phyloP scores from a whole-genome alignment of 129 eudicot genomes.

The Apium graveolens region DNA sequence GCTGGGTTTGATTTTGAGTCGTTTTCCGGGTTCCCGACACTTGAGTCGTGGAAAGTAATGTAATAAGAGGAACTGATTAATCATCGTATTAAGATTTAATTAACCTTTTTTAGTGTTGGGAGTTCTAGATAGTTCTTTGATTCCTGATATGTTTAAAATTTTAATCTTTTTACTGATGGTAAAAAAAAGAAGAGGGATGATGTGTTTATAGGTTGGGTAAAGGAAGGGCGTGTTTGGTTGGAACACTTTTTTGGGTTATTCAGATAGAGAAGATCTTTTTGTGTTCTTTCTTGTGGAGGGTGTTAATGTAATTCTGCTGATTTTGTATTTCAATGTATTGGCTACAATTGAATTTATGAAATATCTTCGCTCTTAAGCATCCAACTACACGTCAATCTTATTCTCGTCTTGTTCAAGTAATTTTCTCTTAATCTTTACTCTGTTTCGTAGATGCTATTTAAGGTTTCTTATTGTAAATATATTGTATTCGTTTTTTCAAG shows the following conservation, averaged over 20 bases:
- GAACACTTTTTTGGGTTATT: not conserved
- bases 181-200: not conserved
- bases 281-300: slow-evolving; percentile 6
- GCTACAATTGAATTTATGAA: not conserved
- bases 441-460: not conserved
- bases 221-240: slow-evolving; percentile 9
- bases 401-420: not conserved
- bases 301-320: not conserved
- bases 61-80: not conserved
- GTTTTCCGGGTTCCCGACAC: slow-evolving; percentile 68
- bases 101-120: not conserved
- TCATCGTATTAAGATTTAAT: not conserved
- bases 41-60: slow-evolving; percentile 63
- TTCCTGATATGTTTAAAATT: not conserved
- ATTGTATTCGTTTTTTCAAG: no score
- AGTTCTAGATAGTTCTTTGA: not conserved
- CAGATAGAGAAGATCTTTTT: not conserved
- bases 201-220: not conserved
- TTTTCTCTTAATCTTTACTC: not conserved
- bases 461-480: not conserved
- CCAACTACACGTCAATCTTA: no score
- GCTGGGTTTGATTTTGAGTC: slow-evolving; percentile 46
- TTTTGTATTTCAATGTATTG: not conserved
- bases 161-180: not conserved
- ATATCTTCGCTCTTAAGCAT: not conserved